Percentiles rank a stretch among this genome's conserved stretches.
Evolutionary conservation across 306 rosid genomes (phyloP).

Genomic region (Comarum palustre): DNA sequence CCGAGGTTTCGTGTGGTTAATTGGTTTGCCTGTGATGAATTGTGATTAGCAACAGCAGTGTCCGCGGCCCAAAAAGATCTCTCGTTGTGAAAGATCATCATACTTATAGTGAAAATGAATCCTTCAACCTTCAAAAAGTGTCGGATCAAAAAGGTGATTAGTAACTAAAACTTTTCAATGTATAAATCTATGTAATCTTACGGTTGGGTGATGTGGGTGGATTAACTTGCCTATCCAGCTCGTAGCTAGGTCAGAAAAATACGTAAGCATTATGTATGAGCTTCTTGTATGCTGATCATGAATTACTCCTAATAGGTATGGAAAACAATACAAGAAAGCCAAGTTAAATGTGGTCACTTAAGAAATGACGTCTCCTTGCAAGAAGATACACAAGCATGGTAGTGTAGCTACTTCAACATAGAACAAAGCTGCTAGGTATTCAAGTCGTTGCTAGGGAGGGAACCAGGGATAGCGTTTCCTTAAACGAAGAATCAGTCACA

Average conservation of each 20-base stretch:
- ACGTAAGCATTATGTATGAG: not conserved
- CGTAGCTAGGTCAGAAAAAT: not conserved
- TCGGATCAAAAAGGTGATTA: no score
- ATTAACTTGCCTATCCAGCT: no score
- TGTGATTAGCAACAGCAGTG: slow-evolving; percentile 4
- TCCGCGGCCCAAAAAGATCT: not conserved
- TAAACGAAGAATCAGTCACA: not conserved
- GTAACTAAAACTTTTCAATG: no score
- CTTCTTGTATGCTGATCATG: not conserved
- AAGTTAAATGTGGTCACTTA: not conserved
- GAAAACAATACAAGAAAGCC: not conserved
- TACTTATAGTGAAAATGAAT: not conserved
- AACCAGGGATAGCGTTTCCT: not conserved
- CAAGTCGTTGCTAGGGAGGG: not conserved
- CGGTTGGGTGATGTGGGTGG: no score
- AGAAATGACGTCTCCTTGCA: not conserved
- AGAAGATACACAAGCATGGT: not conserved
- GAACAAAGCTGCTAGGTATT: not conserved
- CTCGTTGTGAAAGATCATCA: no score
- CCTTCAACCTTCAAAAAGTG: not conserved
- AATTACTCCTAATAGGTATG: not conserved
- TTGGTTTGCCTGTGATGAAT: not conserved
- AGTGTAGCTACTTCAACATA: not conserved
- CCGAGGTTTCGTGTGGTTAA: not conserved
- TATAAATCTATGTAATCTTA: no score